Evolutionary conservation across 768 basidiomycete species (phyloP), one percentile per base, ranked within the genome.

Genomic region (Suillus ampliporus): DNA sequence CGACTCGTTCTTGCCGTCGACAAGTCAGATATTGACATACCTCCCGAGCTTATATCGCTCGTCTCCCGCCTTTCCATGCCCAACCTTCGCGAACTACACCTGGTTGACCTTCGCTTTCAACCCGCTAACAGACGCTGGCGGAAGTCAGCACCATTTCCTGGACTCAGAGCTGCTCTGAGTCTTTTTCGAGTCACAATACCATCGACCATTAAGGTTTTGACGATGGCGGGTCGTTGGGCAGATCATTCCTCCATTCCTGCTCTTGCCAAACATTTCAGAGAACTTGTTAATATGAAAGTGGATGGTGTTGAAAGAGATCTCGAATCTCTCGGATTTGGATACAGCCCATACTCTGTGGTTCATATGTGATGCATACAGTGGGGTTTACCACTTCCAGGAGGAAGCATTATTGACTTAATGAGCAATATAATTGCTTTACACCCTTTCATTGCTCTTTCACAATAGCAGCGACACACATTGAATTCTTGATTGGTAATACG

Each of bases 1-100:
- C 74, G 74, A 34, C 76, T 91, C 31, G 80, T 82, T 41, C 73
- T 91, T 23, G 69, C 77, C 41, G 80, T 87, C 58, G 81, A 84
- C 67, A 80, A 82, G 28, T 75, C 74, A 34, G 86, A 89, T 65
- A 84, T 87, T 51, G 85, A 89, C 68, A 85, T 90, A 48, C 87
- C 88, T 43, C 82, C 82, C 54, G 89, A 90, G 68, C 78, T 90
- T 34, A 72, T 81, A 21, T 77, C 79, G 54, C 76, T 89, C 64
- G 74, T 86, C 60, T 80, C 83, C 46, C 82, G 83, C 63, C 66
- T 89, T 21, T 78, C 75, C 19, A 75, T 81, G 8, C 88, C 86
- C 26, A 72, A 74, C 37, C 79, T 89, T 37, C 76, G 71, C 61
- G 78, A 76, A 34, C 75, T 91, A 48, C 75, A 74, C 48, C 77